Percentiles rank a stretch among this genome's conserved stretches.
Evolutionary conservation across 2,329 filamentous ascomycete species (phyloP).

Genomic region (Monosporascus sp.): DNA sequence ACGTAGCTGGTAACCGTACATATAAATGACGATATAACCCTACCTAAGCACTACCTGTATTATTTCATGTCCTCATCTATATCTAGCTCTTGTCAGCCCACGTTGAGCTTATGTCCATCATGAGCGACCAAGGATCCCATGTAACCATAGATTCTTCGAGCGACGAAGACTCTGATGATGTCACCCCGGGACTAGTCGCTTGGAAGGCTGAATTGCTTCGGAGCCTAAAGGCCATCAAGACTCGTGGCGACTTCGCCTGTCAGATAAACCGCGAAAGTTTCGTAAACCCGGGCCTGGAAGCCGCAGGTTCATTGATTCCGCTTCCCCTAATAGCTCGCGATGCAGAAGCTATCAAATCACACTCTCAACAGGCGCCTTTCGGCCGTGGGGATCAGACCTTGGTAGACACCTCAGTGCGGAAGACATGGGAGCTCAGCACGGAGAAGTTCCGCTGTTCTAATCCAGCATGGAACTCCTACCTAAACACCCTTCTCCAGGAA

Average conservation of each 20-base stretch:
- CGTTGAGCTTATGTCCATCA: background rate
- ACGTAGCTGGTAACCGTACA: too few relatives aligned
- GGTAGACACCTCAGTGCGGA: conserved; percentile 32
- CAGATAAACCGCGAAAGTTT: conserved; percentile 6
- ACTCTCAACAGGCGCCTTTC: conserved; percentile 28
- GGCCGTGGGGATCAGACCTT: conserved; percentile 32
- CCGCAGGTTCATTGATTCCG: conserved; percentile 17
- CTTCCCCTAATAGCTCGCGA: conserved; percentile 21
- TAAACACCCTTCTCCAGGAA: conserved; percentile 19
- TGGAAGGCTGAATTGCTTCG: background rate
- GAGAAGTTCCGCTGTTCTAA: conserved; percentile 31
- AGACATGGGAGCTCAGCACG: conserved; percentile 33
- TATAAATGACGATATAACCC: too few relatives aligned
- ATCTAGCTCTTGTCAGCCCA: background rate
- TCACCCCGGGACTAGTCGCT: background rate
- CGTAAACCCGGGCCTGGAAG: conserved; percentile 21
- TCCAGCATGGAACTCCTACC: conserved; percentile 28
- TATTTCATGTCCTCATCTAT: background rate
- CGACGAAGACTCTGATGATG: background rate
- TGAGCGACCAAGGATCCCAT: background rate
- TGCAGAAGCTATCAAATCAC: conserved; percentile 18
- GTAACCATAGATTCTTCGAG: background rate
- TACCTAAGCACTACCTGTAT: background rate
- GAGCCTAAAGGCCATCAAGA: conserved; percentile 5
- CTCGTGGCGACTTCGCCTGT: conserved; percentile 10